phyloP scores from a whole-genome alignment of 2,329 filamentous ascomycete genomes.

The Aspergillus fumigatiaffinis region DNA sequence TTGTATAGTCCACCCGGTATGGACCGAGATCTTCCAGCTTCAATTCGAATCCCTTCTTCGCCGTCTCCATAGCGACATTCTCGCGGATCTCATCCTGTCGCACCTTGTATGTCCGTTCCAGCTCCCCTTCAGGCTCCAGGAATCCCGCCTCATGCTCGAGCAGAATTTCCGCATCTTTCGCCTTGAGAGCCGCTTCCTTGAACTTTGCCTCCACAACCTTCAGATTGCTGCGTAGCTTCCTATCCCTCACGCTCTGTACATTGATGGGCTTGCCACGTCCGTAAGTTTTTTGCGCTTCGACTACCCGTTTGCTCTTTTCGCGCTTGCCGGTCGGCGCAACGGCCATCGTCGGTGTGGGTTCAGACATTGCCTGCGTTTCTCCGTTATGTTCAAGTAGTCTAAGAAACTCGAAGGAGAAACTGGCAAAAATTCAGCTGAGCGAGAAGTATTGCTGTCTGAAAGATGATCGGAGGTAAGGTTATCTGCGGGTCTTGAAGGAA shows the following conservation, averaged over 20 bases:
- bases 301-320: constrained; percentile 37
- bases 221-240: constrained; percentile 80
- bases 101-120: constrained; percentile 90
- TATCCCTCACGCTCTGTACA: constrained; percentile 73
- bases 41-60: constrained; percentile 89
- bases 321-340: constrained; percentile 31
- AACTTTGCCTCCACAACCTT: constrained; percentile 77
- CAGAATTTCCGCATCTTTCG: constrained; percentile 93
- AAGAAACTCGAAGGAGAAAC: too few relatives aligned
- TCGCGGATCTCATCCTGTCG: constrained; percentile 79
- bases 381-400: neutral
- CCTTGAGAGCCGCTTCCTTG: constrained; percentile 72
- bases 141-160: constrained; percentile 83
- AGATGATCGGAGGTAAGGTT: neutral
- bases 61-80: constrained; percentile 74
- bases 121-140: constrained; percentile 78
- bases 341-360: constrained; percentile 25
- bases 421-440: too few relatives aligned
- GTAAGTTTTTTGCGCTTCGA: constrained; percentile 67
- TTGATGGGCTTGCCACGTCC: constrained; percentile 76
- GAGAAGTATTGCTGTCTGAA: too few relatives aligned
- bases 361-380: constrained; percentile 22
- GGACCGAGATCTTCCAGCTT: constrained; percentile 79
- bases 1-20: constrained; percentile 82
- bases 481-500: constrained; percentile 22